phyloP scores from a whole-genome alignment of 345 rosid genomes.

The Hibiscus tridactylites region DNA sequence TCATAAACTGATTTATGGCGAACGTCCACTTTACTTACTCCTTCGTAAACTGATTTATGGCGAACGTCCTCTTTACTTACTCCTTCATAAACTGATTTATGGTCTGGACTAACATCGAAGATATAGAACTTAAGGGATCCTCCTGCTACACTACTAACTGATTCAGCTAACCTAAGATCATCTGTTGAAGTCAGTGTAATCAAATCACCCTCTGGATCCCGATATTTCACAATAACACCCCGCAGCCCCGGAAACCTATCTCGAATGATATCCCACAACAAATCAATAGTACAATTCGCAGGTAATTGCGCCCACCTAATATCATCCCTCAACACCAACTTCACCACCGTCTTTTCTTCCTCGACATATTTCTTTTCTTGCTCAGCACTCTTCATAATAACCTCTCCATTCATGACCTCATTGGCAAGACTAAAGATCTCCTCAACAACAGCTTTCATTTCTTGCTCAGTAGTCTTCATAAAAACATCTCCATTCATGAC shows the following conservation, averaged over 20 bases:
- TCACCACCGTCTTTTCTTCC: conserved; percentile 39
- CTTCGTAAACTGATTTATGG: no score
- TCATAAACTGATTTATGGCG: conserved; percentile 78
- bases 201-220: conserved; percentile 86
- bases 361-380: no score
- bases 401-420: no score
- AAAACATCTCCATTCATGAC: no score
- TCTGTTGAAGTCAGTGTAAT: conserved; percentile 77
- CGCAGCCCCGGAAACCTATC: conserved; percentile 73
- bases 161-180: conserved; percentile 72
- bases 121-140: conserved; percentile 69
- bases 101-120: conserved; percentile 66
- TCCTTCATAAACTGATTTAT: conserved; percentile 80
- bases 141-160: conserved; percentile 34
- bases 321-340: conserved; percentile 87
- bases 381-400: no score
- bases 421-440: no score
- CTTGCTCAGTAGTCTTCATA: no score
- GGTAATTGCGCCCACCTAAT: conserved; percentile 90
- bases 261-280: conserved; percentile 67
- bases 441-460: no score
- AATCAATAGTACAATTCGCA: conserved; percentile 43
- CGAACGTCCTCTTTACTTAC: conserved; percentile 13
- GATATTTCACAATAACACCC: conserved; percentile 78
- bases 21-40: neutral